Evolutionary conservation across 108 stramenopile genomes (phyloP).

Genomic region (Cyclotella sp.): DNA sequence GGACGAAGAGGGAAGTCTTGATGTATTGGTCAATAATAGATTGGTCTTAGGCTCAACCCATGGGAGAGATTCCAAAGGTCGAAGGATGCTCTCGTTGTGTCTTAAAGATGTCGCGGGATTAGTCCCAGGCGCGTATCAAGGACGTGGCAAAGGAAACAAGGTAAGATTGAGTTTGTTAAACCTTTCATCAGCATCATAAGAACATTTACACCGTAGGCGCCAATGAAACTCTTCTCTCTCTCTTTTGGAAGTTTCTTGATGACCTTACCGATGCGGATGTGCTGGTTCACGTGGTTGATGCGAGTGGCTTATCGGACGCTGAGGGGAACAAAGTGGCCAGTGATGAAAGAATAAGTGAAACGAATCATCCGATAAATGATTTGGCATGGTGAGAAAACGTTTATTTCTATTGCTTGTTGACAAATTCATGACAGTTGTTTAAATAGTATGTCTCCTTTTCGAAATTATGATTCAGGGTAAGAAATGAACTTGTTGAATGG

Average conservation of each 20-base stretch:
- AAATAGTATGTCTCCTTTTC: neutral
- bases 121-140: conserved; percentile 91
- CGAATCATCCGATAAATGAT: conserved; percentile 75
- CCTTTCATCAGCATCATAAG: neutral
- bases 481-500: conserved; percentile 86
- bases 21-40: conserved; percentile 3
- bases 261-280: conserved; percentile 92
- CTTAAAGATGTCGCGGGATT: conserved; percentile 93
- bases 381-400: conserved; percentile 60
- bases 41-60: conserved; percentile 69
- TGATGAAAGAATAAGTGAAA: conserved; percentile 29
- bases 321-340: conserved; percentile 65
- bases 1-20: conserved; percentile 44
- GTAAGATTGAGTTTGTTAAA: conserved; percentile 10
- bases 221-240: neutral
- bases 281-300: conserved; percentile 84
- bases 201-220: no score
- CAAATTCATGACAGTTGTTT: neutral
- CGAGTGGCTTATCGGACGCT: conserved; percentile 71
- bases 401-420: neutral
- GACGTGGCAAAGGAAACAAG: conserved; percentile 84
- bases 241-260: conserved; percentile 69
- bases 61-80: conserved; percentile 73
- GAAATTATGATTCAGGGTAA: neutral
- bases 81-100: conserved; percentile 79